Evolutionary conservation across 2,329 filamentous ascomycete genomes (phyloP), one percentile per base, ranked within the genome.

Genomic region (Trichoderma citrinoviride): DNA sequence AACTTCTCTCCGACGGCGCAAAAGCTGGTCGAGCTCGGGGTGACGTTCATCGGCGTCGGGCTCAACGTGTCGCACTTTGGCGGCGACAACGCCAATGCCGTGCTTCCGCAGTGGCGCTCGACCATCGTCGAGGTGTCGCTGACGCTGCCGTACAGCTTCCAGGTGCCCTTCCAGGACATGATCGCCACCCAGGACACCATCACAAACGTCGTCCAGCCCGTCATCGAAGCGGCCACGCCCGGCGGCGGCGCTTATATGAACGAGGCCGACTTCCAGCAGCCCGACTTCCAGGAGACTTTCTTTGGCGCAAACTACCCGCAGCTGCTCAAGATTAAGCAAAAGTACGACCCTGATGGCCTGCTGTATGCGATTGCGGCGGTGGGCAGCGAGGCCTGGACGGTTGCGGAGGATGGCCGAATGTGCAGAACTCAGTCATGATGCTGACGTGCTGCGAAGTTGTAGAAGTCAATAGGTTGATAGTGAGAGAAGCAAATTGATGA

Each of bases 351-450:
- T 0, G 67, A 74, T 23, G 72, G 73, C 2, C 62, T 86, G 15
- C 85, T 82, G 50, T 82, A 84, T 63, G 81, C 80, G n/a, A 74
- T 73, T 3, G 77, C 75, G 3, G 80, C 74, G 12, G 83, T 86
- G 23, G 84, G 83, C 0, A 83, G 80, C 65, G 82, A 85, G 58
- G 74, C 40, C 7, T 86, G 83, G 83, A 71, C 72, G 21, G 77
- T 79, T 7, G 63, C 67, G 25, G 69, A 69, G 10, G 72, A 72
- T 60, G 75, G 70, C 21, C 50, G 68, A 8, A 64, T 70, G 55
- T 70, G 69, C 40, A 66, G n/a, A 23, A 65, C 56, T 49, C 44
- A 50, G 67, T 61, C 57, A 52, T 61, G 33, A 61, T 50, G 3
- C 14, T 17, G n/a, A n/a, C 40, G n/a, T 6, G 7, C 6, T 43